These are phyloP conservation scores for Starmera quercuum DNA, from an alignment of 805 yeast genomes.

Conservation along the genomic window DNA sequence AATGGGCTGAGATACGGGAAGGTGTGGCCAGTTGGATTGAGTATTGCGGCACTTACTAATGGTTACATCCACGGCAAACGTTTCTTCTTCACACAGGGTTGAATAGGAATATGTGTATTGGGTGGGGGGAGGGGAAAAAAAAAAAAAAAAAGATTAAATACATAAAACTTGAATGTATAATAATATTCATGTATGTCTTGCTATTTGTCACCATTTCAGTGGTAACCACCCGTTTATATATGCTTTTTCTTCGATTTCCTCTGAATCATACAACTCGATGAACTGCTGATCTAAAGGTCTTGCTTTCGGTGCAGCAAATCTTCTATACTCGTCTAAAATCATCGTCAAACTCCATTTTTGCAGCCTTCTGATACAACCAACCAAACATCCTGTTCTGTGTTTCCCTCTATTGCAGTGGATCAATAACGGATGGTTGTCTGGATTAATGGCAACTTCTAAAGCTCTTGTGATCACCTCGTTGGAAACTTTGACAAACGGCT, in stretches of 20 bases:
- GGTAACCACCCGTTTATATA: slow-evolving; percentile 53
- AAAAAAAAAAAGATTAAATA: neutral
- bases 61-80: slow-evolving; percentile 62
- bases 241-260: slow-evolving; percentile 51
- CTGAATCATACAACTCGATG: slow-evolving; percentile 79
- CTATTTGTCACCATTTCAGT: slow-evolving; percentile 46
- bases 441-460: slow-evolving; percentile 70
- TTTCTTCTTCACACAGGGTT: slow-evolving; percentile 38
- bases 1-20: slow-evolving; percentile 47
- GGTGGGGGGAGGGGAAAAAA: neutral
- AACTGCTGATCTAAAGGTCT: slow-evolving; percentile 94
- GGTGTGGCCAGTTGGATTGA: slow-evolving; percentile 53
- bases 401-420: slow-evolving; percentile 96
- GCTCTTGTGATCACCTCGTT: slow-evolving; percentile 70
- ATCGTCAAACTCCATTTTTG: slow-evolving; percentile 92
- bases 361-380: slow-evolving; percentile 82
- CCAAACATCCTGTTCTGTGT: slow-evolving; percentile 93
- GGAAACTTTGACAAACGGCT: slow-evolving; percentile 78
- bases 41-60: slow-evolving; percentile 53
- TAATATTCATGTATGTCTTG: slow-evolving; percentile 13
- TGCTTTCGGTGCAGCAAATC: slow-evolving; percentile 92
- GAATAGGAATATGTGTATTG: neutral
- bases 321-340: slow-evolving; percentile 91
- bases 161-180: no score
- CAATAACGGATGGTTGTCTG: slow-evolving; percentile 82